Evolutionary conservation across 139 green algal species (phyloP).

Genomic region (Pleodorina starrii): DNA sequence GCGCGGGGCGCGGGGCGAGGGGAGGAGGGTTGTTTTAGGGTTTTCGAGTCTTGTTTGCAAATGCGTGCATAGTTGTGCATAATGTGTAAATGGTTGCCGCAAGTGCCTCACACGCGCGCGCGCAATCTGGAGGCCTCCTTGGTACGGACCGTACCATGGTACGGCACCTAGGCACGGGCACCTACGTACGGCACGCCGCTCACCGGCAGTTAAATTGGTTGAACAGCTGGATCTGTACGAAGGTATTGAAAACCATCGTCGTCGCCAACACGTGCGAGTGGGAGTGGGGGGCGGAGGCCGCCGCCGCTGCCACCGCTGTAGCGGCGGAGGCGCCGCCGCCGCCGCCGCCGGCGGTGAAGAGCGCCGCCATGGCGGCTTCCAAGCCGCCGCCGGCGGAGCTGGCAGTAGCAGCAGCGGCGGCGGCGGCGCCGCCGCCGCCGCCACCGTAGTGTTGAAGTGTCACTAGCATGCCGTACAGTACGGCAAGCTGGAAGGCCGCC

Average conservation of each 20-base stretch:
- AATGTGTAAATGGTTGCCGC: too few relatives aligned
- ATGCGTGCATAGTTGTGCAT: too few relatives aligned
- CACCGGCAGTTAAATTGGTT: constrained; percentile 75
- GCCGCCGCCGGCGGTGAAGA: neutral
- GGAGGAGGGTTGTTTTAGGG: too few relatives aligned
- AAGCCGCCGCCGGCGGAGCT: neutral
- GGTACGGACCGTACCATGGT: too few relatives aligned
- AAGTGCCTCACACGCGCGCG: too few relatives aligned
- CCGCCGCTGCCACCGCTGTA: neutral
- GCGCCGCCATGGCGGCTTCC: neutral
- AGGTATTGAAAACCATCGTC: constrained; percentile 92
- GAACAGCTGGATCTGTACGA: constrained; percentile 88
- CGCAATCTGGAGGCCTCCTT: too few relatives aligned
- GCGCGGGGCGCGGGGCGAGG: too few relatives aligned
- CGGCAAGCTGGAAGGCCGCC: constrained; percentile 80
- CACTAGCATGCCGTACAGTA: constrained; percentile 78
- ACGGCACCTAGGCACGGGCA: too few relatives aligned
- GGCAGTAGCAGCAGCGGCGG: neutral
- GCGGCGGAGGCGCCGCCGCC: neutral
- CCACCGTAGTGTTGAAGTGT: constrained; percentile 38
- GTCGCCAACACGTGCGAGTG: constrained; percentile 52
- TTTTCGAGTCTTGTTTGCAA: too few relatives aligned
- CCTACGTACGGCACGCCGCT: too few relatives aligned
- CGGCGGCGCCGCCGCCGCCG: neutral
- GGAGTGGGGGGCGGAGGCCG: neutral